Conservation (phyloP, 192 early-diverging fungal genomes). For the Backusella morwellensis region DNA sequence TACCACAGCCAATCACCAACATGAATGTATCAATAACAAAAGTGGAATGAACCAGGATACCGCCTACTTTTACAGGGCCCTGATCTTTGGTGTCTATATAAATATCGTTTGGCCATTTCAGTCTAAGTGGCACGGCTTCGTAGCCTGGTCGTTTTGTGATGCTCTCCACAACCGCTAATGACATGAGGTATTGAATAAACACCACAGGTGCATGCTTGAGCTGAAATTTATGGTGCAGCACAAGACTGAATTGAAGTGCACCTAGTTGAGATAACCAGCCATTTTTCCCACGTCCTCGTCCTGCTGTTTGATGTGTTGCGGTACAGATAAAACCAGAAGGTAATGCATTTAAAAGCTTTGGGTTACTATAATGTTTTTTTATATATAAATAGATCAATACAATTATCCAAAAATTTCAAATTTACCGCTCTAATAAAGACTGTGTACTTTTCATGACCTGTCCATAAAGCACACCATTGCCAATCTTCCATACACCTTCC, state of each 20-base stretch:
- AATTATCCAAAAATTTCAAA: too few species aligned
- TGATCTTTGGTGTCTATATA: conserved; percentile 59
- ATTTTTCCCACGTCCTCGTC: conserved; percentile 86
- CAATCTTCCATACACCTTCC: conserved; percentile 45
- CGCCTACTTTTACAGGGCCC: conserved; percentile 77
- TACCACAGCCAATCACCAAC: conserved; percentile 85
- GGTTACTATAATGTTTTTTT: conserved; percentile 47
- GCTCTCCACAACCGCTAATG: conserved; percentile 80
- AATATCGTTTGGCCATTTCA: conserved; percentile 99
- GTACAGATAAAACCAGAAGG: conserved; percentile 85
- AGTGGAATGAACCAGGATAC: conserved; percentile 84
- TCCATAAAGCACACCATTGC: conserved; percentile 75
- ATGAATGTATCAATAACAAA: conserved; percentile 69
- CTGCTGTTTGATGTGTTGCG: conserved; percentile 77
- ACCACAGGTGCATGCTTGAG: conserved; percentile 64
- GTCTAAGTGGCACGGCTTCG: conserved; percentile 72
- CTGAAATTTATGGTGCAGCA: conserved; percentile 64
- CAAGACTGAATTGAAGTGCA: conserved; percentile 84
- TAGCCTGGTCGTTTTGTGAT: conserved; percentile 67
- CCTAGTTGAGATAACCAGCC: conserved; percentile 94
- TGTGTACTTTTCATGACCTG: conserved; percentile 85
- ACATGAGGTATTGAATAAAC: conserved; percentile 94
- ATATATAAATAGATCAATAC: too few species aligned
- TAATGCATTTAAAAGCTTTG: conserved; percentile 55
- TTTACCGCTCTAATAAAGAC: conserved; percentile 85